phyloP scores from a whole-genome alignment of 805 yeast species.

The Barnettozyma pratensis region DNA sequence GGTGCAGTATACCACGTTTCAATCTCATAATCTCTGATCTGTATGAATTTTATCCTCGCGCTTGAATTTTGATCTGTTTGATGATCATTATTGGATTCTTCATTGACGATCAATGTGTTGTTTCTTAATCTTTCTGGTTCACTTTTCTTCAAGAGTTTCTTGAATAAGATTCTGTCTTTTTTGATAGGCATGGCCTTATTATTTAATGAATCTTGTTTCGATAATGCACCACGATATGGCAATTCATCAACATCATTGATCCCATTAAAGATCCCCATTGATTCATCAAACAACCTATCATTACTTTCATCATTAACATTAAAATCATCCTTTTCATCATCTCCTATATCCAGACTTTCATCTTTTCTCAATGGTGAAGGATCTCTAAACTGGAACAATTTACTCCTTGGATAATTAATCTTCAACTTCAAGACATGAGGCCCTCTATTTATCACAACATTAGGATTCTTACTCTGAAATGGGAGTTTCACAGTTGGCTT shows the following conservation, averaged over 20 bases:
- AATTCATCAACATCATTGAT: slow-evolving; percentile 38
- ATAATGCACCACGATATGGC: slow-evolving; percentile 65
- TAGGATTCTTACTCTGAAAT: slow-evolving; percentile 16
- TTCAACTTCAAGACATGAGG: slow-evolving; percentile 21
- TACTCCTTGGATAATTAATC: slow-evolving; percentile 12
- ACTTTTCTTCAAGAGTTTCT: slow-evolving; percentile 35
- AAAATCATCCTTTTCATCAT: slow-evolving; percentile 23
- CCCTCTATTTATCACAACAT: slow-evolving; percentile 16
- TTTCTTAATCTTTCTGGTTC: slow-evolving; percentile 32
- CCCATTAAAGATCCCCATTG: slow-evolving; percentile 3
- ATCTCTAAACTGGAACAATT: slow-evolving; percentile 21
- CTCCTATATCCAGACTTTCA: slow-evolving; percentile 18
- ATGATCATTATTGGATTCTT: slow-evolving; percentile 6
- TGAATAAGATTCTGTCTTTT: slow-evolving; percentile 46
- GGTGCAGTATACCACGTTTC: slow-evolving; percentile 94
- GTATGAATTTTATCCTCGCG: slow-evolving; percentile 43
- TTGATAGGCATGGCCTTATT: slow-evolving; percentile 54
- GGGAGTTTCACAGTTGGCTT: background rate
- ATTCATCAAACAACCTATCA: slow-evolving; percentile 7
- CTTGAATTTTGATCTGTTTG: slow-evolving; percentile 6
- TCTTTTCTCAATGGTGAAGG: slow-evolving; percentile 19
- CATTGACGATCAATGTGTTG: slow-evolving; percentile 29
- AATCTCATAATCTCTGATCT: slow-evolving; percentile 67
- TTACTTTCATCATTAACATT: slow-evolving; percentile 17
- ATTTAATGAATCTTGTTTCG: slow-evolving; percentile 55